Percentiles rank a stretch among this genome's conserved stretches.
phyloP scores from a whole-genome alignment of 2,329 filamentous ascomycete species.

The Diplodia intermedia region DNA sequence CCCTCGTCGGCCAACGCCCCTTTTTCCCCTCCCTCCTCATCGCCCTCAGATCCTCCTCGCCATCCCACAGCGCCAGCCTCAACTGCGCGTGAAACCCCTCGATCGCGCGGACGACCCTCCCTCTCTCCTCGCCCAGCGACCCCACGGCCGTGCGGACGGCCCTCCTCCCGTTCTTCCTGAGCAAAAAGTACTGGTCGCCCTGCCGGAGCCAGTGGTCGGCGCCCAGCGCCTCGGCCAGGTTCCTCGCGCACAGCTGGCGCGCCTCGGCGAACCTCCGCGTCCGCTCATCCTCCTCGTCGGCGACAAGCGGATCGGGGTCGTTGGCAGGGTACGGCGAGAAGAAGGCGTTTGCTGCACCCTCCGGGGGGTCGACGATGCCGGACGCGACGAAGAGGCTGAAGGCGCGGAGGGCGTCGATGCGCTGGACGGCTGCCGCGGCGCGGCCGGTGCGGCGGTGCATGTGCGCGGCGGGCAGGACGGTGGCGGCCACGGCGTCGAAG shows the following conservation, averaged over 20 bases:
- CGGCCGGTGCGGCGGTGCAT: constrained; percentile 48
- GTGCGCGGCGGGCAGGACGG: constrained; percentile 56
- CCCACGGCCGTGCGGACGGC: constrained; percentile 35
- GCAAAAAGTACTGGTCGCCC: constrained; percentile 53
- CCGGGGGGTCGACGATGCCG: constrained; percentile 39
- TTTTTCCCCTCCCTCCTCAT: constrained; percentile 9
- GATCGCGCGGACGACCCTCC: constrained; percentile 37
- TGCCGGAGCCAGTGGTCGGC: constrained; percentile 54
- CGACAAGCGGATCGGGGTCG: constrained; percentile 35
- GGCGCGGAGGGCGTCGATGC: constrained; percentile 50
- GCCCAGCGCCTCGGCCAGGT: constrained; percentile 53
- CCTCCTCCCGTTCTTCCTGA: constrained; percentile 45
- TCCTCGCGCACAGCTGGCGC: constrained; percentile 45
- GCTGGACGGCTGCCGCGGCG: constrained; percentile 37
- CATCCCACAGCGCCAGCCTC: constrained; percentile 31
- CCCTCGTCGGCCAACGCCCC: constrained; percentile 7
- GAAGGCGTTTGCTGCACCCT: constrained; percentile 28
- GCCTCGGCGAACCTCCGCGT: constrained; percentile 27
- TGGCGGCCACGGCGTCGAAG: constrained; percentile 51
- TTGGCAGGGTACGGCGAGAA: constrained; percentile 32
- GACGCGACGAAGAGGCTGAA: constrained; percentile 47
- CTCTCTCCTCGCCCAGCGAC: constrained; percentile 41
- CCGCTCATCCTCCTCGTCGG: constrained; percentile 32
- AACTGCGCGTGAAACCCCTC: constrained; percentile 37
- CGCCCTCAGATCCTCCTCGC: constrained; percentile 21